Base-by-base conservation (phyloP, 345 rosid species). In the Eucalyptus tenuipes region DNA sequence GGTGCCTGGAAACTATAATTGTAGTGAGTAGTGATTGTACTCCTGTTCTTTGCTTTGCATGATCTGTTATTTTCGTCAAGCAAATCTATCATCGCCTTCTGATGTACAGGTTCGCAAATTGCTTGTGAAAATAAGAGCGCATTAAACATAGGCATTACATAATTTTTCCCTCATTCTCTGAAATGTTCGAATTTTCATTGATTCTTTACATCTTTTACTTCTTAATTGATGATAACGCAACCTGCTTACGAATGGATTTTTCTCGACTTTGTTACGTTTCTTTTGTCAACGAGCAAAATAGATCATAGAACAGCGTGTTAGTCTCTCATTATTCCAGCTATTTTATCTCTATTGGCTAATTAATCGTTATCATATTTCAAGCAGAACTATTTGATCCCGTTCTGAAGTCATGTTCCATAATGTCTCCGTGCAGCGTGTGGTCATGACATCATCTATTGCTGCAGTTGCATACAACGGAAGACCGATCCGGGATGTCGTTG, bases 361-460 rank as follows among this genome's bases (percentile, higher is more conserved):
- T 88, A 24, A 47, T 27, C 27, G 18, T 80, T 40, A 10, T n/a
- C 49, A 45, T 89, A 22, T 90, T 91, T 87, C 94, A 97, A 98
- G 94, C 91, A 50, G 98, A 97, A 89, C 91, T 96, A 90, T 87
- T 97, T 88, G 98, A 94, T 89, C 98, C 97, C 91, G 97, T 96
- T 86, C 94, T 95, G 68, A 94, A 90, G 27, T 93, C 99, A 3
- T 95, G 99, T 90, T 89, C 92, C 42, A 97, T 94, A 90, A 50
- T 88, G 57, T 90, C 97, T 85, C 97, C 3, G 90, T 94, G 88
- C 94, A 93, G 91, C 93, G 97, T 47, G 95, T 97, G 81, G 94
- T 95, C 89, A 48, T 97, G 50, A 96, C 99, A 66, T 96, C 99
- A 59, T 96, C 99, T 64, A 88, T 94, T 5, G 97, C 97, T 85